Evolutionary conservation across 2,329 filamentous ascomycete genomes (phyloP), one percentile per base, ranked within the genome.

Genomic region (Pseudodiploospora longispora): DNA sequence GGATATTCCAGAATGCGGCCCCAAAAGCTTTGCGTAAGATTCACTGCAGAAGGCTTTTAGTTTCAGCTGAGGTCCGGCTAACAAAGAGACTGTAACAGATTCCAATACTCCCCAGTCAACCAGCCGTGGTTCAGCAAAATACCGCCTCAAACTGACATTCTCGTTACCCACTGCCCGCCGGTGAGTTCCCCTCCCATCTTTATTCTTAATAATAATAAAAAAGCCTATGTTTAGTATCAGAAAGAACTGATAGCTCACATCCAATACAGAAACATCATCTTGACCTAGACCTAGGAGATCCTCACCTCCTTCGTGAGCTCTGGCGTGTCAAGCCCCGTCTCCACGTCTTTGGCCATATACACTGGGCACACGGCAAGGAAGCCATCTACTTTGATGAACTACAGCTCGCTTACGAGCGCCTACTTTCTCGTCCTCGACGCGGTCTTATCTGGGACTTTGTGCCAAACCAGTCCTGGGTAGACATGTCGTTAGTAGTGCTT

Each of bases 281-380:
- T 31, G 83, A 83, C 52, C 74, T 80, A 41, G 79, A 74, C 3
- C 67, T 88, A 37, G 88, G 87, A 44, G 90, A 85, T 52, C 76
- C 80, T 6, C 74, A 77, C 44, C 72, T 95, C 5, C 71, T 91
- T 5, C 65, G 71, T 10, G 88, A 94, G 56, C 63, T 85, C 12
- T 87, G 84, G 80, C 77, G 84, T 32, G 79, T 88, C 8, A 80
- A 78, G 49, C 89, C 89, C 0, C 70, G 70, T 9, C 67, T 95
- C 10, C 87, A 95, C 62, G 75, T 95, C 39, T 95, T 93, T 60
- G 89, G 88, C 1, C 89, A 95, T 63, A 76, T 90, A 27, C 89
- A 95, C 66, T 84, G 75, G 57, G 85, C 80, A 6, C 76, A 84
- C 38, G 89, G 88, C 10, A 70, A 69, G 36, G 80, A 89, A 55